Evolutionary conservation across 192 early-diverging fungal species (phyloP).

Genomic region (Coemansia sp.): DNA sequence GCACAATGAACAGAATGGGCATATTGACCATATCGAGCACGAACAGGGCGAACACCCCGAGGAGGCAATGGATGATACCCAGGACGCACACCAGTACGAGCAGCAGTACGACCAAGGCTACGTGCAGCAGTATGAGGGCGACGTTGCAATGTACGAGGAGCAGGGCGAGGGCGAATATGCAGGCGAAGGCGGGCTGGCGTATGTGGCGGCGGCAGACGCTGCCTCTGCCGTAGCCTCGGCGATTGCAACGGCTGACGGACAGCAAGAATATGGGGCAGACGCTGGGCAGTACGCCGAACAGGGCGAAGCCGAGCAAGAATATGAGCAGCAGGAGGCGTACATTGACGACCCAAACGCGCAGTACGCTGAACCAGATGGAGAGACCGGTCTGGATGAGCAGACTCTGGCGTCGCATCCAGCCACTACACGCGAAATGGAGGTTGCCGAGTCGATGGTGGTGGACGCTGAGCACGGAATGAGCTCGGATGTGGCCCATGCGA

Average conservation of each 20-base stretch:
- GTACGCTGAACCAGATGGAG: constrained; percentile 26
- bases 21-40: constrained; percentile 12
- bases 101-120: constrained; percentile 44
- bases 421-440: constrained; percentile 50
- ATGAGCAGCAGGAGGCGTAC: constrained; percentile 38
- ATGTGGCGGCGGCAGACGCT: constrained; percentile 27
- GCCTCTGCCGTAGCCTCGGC: constrained; percentile 30
- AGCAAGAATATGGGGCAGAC: constrained; percentile 1
- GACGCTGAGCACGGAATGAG: constrained; percentile 28
- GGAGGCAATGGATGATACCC: constrained; percentile 28
- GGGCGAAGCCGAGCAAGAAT: constrained; percentile 27
- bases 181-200: constrained; percentile 28
- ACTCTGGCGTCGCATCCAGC: constrained; percentile 49
- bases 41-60: constrained; percentile 13
- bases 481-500: constrained; percentile 41
- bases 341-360: constrained; percentile 33
- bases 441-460: constrained; percentile 39
- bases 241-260: constrained; percentile 15
- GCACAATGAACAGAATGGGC: not conserved
- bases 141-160: constrained; percentile 34
- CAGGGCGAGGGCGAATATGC: constrained; percentile 37
- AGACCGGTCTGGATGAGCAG: constrained; percentile 41
- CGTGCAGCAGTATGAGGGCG: constrained; percentile 41
- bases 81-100: constrained; percentile 16
- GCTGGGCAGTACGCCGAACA: constrained; percentile 3